phyloP scores from a whole-genome alignment of 768 basidiomycete species.

The Gymnopilus dilepis region DNA sequence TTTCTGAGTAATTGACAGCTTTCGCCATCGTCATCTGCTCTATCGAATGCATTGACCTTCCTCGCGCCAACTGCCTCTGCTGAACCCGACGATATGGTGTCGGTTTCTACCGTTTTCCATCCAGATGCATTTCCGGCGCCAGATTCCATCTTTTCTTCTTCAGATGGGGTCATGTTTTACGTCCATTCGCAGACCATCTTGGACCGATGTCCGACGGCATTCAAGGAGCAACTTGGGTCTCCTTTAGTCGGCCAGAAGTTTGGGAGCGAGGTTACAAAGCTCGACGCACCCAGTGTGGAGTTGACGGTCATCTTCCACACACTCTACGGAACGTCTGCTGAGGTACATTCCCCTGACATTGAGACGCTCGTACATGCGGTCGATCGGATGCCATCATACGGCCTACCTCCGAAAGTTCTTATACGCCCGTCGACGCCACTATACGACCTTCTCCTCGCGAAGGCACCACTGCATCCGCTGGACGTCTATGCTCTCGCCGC shows the following conservation, averaged over 20 bases:
- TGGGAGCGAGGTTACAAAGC: conserved; percentile 40
- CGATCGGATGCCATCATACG: conserved; percentile 32
- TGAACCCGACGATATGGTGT: not conserved
- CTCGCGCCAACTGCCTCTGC: not conserved
- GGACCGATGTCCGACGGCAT: conserved; percentile 49
- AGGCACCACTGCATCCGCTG: conserved; percentile 39
- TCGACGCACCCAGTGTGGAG: conserved; percentile 47
- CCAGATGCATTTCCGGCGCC: not conserved
- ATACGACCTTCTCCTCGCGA: conserved; percentile 34
- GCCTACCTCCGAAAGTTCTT: conserved; percentile 25
- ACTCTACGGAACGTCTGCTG: conserved; percentile 53
- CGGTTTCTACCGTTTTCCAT: not conserved
- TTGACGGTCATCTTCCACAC: conserved; percentile 61
- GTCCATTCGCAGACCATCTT: conserved; percentile 52
- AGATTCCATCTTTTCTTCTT: conserved; percentile 48
- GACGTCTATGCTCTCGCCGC: conserved; percentile 46
- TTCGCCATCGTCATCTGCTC: not conserved
- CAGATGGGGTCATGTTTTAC: conserved; percentile 69
- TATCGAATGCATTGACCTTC: not conserved
- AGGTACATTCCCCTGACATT: conserved; percentile 54
- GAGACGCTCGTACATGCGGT: conserved; percentile 51
- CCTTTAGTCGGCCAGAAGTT: conserved; percentile 8
- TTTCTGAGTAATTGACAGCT: not conserved
- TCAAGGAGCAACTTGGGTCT: conserved; percentile 41
- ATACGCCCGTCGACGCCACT: conserved; percentile 33